These are phyloP conservation scores for Pythium guiyangense DNA, from an alignment of 352 stramenopile genomes.

Conservation along the genomic window DNA sequence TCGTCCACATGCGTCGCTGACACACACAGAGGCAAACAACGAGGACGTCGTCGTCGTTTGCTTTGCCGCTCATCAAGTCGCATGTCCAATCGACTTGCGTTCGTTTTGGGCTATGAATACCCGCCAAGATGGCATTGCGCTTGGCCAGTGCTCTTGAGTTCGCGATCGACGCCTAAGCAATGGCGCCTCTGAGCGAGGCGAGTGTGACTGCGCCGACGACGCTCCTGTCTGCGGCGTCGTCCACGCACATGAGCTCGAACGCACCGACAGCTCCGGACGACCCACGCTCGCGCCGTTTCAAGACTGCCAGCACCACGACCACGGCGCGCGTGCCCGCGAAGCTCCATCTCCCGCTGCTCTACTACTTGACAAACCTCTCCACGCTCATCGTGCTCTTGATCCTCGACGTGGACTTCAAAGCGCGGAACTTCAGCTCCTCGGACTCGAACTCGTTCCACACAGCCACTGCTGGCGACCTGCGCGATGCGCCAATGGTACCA, in stretches of 20 bases:
- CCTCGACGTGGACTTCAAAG: slow-evolving; percentile 12
- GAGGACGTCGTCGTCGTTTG: too few species aligned
- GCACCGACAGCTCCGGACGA: neutral
- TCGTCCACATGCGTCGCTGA: too few species aligned
- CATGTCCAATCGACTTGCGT: too few species aligned
- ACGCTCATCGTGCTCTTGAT: slow-evolving; percentile 6
- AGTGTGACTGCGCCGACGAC: too few species aligned
- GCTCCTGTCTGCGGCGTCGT: neutral
- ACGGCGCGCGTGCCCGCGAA: neutral
- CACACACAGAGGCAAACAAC: too few species aligned
- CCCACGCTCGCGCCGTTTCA: neutral
- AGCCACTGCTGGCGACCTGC: slow-evolving; percentile 1
- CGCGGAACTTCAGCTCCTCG: neutral
- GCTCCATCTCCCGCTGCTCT: slow-evolving; percentile 6
- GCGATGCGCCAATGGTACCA: slow-evolving; percentile 2
- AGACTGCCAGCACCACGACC: neutral
- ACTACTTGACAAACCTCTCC: slow-evolving; percentile 1
- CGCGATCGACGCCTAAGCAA: too few species aligned
- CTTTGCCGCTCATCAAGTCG: too few species aligned
- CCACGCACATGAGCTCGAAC: neutral
- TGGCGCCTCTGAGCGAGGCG: too few species aligned
- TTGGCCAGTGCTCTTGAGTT: too few species aligned
- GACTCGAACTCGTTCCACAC: slow-evolving; percentile 10
- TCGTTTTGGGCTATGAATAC: too few species aligned
- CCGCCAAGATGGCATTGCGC: too few species aligned